These are phyloP conservation scores for Choiromyces venosus DNA, from an alignment of 495 filamentous ascomycete species.

Conservation along the genomic window DNA sequence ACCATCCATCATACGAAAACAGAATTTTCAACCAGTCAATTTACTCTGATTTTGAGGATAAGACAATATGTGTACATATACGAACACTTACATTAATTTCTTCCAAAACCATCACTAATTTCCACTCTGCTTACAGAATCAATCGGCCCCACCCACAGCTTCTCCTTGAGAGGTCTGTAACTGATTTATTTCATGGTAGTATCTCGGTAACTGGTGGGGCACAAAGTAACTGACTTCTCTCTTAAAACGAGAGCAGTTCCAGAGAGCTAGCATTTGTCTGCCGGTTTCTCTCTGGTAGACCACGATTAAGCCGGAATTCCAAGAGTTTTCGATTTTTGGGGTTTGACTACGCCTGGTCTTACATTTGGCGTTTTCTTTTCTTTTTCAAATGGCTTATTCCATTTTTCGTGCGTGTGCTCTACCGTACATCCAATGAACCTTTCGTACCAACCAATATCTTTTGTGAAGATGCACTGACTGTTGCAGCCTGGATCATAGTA, in stretches of 20 bases:
- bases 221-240: constrained; percentile 23
- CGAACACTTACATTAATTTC: neutral
- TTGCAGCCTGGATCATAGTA: neutral
- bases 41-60: neutral
- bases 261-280: constrained; percentile 32
- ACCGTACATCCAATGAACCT: neutral
- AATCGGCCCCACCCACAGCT: constrained; percentile 27
- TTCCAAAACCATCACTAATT: neutral
- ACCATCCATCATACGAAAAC: neutral
- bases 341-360: constrained; percentile 37
- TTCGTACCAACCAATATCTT: neutral
- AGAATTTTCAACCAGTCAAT: neutral
- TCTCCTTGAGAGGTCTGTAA: constrained; percentile 26
- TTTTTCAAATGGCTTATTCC: neutral
- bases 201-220: constrained; percentile 36
- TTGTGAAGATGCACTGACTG: neutral
- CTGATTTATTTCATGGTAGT: constrained; percentile 34
- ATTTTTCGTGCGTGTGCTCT: neutral
- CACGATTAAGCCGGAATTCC: constrained; percentile 37
- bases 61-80: constrained; percentile 9
- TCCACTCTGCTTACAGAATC: neutral
- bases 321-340: constrained; percentile 22
- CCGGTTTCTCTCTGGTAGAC: constrained; percentile 33
- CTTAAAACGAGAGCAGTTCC: constrained; percentile 13
- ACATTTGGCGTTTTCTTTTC: constrained; percentile 8